Evolutionary conservation across 306 rosid species (phyloP).

Genomic region (Dalbergia cochinchinensis): DNA sequence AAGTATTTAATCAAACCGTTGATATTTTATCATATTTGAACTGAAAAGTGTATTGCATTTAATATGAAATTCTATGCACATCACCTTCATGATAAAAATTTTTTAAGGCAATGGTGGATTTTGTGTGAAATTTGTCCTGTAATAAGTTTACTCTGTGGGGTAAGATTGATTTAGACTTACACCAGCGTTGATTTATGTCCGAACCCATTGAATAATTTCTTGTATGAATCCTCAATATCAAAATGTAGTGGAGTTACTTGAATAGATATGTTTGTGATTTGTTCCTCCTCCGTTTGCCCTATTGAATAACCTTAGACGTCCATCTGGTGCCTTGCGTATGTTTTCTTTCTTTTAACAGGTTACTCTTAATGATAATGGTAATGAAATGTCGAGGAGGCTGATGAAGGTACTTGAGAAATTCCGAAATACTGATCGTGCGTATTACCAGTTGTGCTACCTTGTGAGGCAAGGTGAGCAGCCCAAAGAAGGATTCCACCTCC

Average conservation of each 20-base stretch:
- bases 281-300: slow-evolving; percentile 23
- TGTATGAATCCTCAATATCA: slow-evolving; percentile 24
- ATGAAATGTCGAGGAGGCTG: slow-evolving; percentile 86
- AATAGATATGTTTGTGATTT: neutral
- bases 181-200: too few relatives aligned
- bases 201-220: too few relatives aligned
- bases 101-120: neutral
- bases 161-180: neutral
- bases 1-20: neutral
- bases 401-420: slow-evolving; percentile 67
- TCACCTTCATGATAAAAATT: neutral
- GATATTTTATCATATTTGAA: slow-evolving; percentile 1
- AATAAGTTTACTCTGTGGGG: neutral
- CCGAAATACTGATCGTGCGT: slow-evolving; percentile 72
- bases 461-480: slow-evolving; percentile 99
- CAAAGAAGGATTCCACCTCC: slow-evolving; percentile 86
- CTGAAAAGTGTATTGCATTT: neutral
- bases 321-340: slow-evolving; percentile 26
- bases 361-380: slow-evolving; percentile 63
- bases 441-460: slow-evolving; percentile 75
- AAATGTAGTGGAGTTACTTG: neutral
- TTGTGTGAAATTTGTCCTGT: neutral
- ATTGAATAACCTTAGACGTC: slow-evolving; percentile 23
- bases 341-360: slow-evolving; percentile 61
- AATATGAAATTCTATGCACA: neutral